Evolutionary conservation across 768 basidiomycete species (phyloP), one percentile per base, ranked within the genome.

Genomic region (Amanita polypyramis): DNA sequence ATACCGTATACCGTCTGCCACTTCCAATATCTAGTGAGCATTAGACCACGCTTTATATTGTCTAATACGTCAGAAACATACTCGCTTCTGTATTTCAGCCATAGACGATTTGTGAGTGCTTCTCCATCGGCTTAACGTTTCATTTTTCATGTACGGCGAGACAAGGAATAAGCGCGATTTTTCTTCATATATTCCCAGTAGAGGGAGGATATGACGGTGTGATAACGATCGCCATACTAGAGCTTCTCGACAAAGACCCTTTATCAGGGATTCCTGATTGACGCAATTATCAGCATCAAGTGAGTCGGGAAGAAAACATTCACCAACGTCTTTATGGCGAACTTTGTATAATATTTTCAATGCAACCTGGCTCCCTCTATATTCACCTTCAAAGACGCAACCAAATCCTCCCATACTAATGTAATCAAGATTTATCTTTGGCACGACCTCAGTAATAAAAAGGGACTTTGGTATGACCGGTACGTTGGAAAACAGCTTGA

Each of bases 1-100:
- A 58, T 91, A 90, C 45, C 77, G 72, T 85, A 93, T 87, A 2
- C 88, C 89, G 57, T 76, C 74, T 14, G 85, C 79, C 51, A 90
- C 79, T 64, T 90, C 82, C 52, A 79, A 65, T 62, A 90, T 79
- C 62, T 78, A 52, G 72, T 68, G 54, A 79, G 65, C 39, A 77
- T 58, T 52, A 82, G 76, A 35, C 66, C n/a, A n/a, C n/a, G n/a
- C n/a, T n/a, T n/a, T n/a, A 64, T 23, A 69, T 61, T 35, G 65
- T 58, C 29, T 14, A 14, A 19, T 52, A 8, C 7, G 9, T 7
- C 3, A 45, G 14, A 54, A 19, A 10, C 35, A 35, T 19, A 49
- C 43, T 37, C 49, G 42, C 7, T 43, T 4, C 17, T 30, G 8
- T 27, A 43, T 43, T 12, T 46, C 45, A 35, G 5, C n/a, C 12